Evolutionary conservation across 257 asterid species (phyloP), one percentile per base, ranked within the genome.

Genomic region (Echium plantagineum): DNA sequence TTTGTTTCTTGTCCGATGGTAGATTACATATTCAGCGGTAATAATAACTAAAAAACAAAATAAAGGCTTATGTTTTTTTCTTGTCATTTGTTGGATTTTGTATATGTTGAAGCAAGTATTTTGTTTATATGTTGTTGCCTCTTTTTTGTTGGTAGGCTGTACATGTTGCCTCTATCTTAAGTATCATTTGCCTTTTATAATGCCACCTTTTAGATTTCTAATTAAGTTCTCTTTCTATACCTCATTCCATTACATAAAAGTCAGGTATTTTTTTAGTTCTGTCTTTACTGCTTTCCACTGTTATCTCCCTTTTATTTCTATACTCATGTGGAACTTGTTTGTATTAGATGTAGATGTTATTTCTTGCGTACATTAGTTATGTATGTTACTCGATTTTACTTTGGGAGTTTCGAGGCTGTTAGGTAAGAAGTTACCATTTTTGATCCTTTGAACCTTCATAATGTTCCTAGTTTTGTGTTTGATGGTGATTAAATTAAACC

Each of bases 191-290:
- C 46, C 12, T 35, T 35, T 0, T 63, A 58, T 22, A 59, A 6
- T 55, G 66, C 46, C 18, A 42, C 64, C 64, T 68, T 57, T 32
- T 30, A 54, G 67, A 49, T n/a, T 49, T 21, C 30, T 52, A 24
- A 24, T 67, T 28, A 13, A 55, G 57, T 31, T 67, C 66, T 71
- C 56, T 55, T 60, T 42, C 26, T 60, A 69, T 54, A 63, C 54
- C 69, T 69, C 59, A 60, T 65, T 58, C 62, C 46, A 62, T 42
- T 20, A 28, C 55, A 19, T 19, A 17, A 57, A 66, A 42, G 15
- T 42, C 17, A 10, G 49, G 65, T 19, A 35, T 54, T 19, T 0
- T 0, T 15, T 59, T 72, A 19, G 30, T 4, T 58, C 24, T 66
- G 31, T 26, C 20, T 51, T 38, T 57, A 6, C 21, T 5, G 2